A percentile compares a stretch with the other conserved stretches of the same genome.
phyloP scores from a whole-genome alignment of 345 rosid species.

The Citrus glauca region DNA sequence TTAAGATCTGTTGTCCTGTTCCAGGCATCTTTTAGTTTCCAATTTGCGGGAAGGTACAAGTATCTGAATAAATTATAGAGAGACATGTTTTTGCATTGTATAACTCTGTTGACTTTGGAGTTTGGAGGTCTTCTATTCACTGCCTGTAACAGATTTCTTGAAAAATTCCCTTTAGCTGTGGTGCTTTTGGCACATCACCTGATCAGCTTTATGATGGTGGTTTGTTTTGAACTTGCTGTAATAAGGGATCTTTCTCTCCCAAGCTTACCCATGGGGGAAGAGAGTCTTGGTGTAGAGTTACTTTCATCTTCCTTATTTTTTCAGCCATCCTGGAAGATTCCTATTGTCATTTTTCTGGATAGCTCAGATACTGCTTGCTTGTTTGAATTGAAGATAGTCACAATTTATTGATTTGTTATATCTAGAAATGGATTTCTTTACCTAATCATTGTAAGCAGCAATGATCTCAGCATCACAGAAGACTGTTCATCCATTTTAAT shows the following conservation, averaged over 20 bases:
- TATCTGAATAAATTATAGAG: not conserved
- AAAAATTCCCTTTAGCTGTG: not conserved
- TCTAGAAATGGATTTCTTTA: not conserved
- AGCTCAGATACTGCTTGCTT: not conserved
- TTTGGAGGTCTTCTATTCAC: not conserved
- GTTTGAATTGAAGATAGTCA: not conserved
- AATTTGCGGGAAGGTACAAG: not conserved
- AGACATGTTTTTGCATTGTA: not conserved
- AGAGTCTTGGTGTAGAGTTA: not conserved
- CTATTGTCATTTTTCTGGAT: not conserved
- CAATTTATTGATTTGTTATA: slow-evolving; percentile 1
- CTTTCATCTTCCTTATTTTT: not conserved
- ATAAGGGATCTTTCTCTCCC: not conserved
- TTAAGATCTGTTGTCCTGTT: not conserved
- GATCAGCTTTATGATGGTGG: not conserved
- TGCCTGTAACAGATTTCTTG: not conserved
- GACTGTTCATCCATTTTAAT: not conserved
- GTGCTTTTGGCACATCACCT: not conserved
- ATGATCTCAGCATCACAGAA: not conserved
- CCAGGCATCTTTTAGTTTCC: not conserved
- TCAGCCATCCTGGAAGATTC: not conserved
- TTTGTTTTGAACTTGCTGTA: not conserved
- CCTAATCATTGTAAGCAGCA: not conserved
- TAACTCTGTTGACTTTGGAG: not conserved
- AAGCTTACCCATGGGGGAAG: not conserved